Percentiles rank a stretch among this genome's conserved stretches.
Evolutionary conservation across 139 green algal species (phyloP).

Genomic region (Closterium sp.): DNA sequence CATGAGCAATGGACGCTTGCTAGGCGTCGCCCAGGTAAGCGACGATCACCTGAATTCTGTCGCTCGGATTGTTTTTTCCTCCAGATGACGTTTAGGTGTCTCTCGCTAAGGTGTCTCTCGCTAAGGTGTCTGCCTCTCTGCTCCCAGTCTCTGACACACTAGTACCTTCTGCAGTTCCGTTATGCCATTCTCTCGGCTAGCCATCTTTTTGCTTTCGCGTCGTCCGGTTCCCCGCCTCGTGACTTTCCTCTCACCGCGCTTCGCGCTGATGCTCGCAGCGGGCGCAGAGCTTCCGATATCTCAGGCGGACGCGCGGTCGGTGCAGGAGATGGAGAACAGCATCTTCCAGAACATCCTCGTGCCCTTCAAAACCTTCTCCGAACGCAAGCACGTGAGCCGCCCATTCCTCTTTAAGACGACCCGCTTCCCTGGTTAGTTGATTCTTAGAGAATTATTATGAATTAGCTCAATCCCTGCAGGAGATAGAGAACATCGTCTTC

Average conservation of each 20-base stretch:
- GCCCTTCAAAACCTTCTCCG: slow-evolving; percentile 2
- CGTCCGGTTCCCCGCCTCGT: too few species aligned
- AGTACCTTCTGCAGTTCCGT: background rate
- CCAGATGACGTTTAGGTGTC: background rate
- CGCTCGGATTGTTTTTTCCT: too few species aligned
- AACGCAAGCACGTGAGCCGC: background rate
- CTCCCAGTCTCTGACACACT: too few species aligned
- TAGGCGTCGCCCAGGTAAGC: too few species aligned
- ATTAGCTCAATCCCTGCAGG: background rate
- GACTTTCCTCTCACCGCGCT: background rate
- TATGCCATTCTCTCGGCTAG: background rate
- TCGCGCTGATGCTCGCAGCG: background rate
- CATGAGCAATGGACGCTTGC: too few species aligned
- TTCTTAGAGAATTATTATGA: background rate
- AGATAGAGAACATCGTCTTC: background rate
- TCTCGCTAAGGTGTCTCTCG: too few species aligned
- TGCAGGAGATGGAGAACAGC: background rate
- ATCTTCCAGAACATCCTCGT: background rate
- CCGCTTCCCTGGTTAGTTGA: background rate
- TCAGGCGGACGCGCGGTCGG: background rate
- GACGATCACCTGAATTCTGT: too few species aligned
- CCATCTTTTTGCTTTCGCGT: background rate
- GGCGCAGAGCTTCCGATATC: background rate
- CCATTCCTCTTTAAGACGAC: background rate
- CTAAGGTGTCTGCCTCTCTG: background rate